Evolutionary conservation across 2,329 filamentous ascomycete species (phyloP).

Genomic region (Alternaria triticimaculans): DNA sequence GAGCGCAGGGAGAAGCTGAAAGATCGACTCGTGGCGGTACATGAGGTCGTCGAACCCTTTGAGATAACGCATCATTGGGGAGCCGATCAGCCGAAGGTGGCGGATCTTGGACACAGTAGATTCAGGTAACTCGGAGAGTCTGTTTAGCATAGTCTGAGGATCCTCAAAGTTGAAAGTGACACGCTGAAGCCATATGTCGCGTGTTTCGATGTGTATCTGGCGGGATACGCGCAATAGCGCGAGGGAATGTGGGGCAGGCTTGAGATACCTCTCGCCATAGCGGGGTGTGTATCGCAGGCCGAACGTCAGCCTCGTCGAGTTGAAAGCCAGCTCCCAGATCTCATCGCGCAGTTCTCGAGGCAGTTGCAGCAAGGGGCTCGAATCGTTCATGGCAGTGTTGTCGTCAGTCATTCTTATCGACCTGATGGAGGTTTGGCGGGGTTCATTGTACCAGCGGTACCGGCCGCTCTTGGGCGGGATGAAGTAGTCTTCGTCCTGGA

Average conservation of each 20-base stretch:
- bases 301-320: constrained; percentile 21
- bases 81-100: constrained; percentile 16
- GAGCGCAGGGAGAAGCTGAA: constrained; percentile 20
- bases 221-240: constrained; percentile 18
- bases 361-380: constrained; percentile 13
- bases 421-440: constrained; percentile 1
- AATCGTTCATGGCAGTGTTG: constrained; percentile 2
- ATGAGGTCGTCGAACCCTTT: constrained; percentile 22
- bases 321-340: constrained; percentile 19
- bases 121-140: constrained; percentile 11
- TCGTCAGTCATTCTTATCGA: constrained; percentile 7
- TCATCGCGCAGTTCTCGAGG: constrained; percentile 21
- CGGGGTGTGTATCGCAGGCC: constrained; percentile 20
- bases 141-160: constrained; percentile 19
- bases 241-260: constrained; percentile 19
- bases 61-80: constrained; percentile 22
- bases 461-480: constrained; percentile 9
- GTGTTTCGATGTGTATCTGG: constrained; percentile 19
- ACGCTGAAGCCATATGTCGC: constrained; percentile 19
- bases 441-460: constrained; percentile 13
- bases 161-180: constrained; percentile 22
- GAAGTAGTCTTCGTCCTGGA: constrained; percentile 16
- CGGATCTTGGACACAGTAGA: constrained; percentile 18
- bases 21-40: constrained; percentile 21
- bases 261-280: constrained; percentile 18